phyloP scores from a whole-genome alignment of 176 grass and related monocot genomes.

The Saccharum officinarum region DNA sequence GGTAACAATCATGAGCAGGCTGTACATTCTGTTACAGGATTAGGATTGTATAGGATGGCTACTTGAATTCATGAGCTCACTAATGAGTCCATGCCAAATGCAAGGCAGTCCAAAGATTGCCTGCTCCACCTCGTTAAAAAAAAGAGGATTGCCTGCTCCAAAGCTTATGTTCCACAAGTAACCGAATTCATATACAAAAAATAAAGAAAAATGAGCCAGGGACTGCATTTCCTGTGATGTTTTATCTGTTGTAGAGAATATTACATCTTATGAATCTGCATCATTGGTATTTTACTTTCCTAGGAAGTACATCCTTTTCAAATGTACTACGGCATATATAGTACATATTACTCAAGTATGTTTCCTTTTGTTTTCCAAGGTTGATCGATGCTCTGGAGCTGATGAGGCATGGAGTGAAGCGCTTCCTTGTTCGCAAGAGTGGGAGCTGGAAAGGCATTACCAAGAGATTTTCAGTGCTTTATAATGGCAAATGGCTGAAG shows the following conservation, averaged over 20 bases:
- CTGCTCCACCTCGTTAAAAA: neutral
- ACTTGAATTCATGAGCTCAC: neutral
- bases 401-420: slow-evolving; percentile 93
- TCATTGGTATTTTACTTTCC: neutral
- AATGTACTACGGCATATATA: neutral
- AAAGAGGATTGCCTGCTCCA: neutral
- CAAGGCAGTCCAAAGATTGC: slow-evolving; percentile 8
- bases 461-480: slow-evolving; percentile 87
- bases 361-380: slow-evolving; percentile 38
- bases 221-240: neutral
- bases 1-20: neutral
- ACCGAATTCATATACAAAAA: neutral
- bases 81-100: slow-evolving; percentile 14
- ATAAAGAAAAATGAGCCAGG: neutral
- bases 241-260: neutral
- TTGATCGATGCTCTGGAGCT: slow-evolving; percentile 92
- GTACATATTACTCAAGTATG: neutral
- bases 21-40: slow-evolving; percentile 16
- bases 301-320: neutral
- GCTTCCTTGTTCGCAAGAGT: slow-evolving; percentile 88
- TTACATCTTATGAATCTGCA: neutral
- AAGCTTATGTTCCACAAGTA: slow-evolving; percentile 5
- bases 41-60: slow-evolving; percentile 9
- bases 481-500: slow-evolving; percentile 90
- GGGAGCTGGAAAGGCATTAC: slow-evolving; percentile 71